Percentiles rank a stretch among this genome's conserved stretches.
These are phyloP conservation scores for Nicotiana knightiana DNA, from an alignment of 257 asterid species.

Conservation along the genomic window DNA sequence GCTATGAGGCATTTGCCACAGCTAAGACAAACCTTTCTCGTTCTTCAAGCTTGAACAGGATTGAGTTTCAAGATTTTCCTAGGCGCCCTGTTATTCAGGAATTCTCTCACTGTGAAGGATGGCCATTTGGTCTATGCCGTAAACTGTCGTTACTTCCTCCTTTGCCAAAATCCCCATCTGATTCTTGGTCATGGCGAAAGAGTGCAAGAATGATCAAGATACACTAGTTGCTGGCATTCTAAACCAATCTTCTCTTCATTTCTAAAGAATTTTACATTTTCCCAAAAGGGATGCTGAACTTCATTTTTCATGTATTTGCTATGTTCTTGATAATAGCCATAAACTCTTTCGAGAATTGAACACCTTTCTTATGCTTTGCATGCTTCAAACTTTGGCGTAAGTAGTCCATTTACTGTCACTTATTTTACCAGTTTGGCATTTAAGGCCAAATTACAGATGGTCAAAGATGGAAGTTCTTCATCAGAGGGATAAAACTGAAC, in stretches of 20 bases:
- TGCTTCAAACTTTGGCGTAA: not conserved
- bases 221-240: conserved; percentile 10
- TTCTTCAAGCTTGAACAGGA: conserved; percentile 53
- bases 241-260: not conserved
- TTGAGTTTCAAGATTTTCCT: conserved; percentile 33
- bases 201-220: conserved; percentile 22
- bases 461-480: not conserved
- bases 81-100: conserved; percentile 36
- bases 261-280: not conserved
- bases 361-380: not conserved
- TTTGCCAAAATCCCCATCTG: conserved; percentile 70
- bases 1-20: conserved; percentile 42
- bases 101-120: conserved; percentile 53
- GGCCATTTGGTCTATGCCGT: conserved; percentile 85
- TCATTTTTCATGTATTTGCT: not conserved
- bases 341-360: not conserved
- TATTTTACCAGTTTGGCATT: not conserved
- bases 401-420: not conserved
- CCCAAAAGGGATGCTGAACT: not conserved
- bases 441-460: not conserved
- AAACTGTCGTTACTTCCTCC: conserved; percentile 70
- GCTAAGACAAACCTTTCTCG: conserved; percentile 56
- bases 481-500: not conserved
- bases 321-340: not conserved
- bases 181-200: conserved; percentile 82